Conservation (phyloP, 257 asterid genomes). For the Solanum megistacrolobum region DNA sequence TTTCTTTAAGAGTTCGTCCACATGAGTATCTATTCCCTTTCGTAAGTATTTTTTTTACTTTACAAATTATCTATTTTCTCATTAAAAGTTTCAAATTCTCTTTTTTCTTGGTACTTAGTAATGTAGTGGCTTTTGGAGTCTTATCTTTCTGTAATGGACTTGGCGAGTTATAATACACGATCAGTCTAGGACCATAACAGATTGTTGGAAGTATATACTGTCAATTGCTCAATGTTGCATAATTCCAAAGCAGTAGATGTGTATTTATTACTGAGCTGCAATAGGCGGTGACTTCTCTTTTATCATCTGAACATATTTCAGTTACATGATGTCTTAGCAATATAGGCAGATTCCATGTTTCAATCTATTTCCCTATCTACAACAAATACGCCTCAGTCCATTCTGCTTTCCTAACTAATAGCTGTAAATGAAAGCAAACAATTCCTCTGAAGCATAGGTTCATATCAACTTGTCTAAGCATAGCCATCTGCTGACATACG, state of each 20-base stretch:
- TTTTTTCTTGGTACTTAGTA: not conserved
- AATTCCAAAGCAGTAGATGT: not conserved
- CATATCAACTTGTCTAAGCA: not conserved
- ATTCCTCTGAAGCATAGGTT: not conserved
- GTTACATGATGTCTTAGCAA: not conserved
- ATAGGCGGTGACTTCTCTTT: not conserved
- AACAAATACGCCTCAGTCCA: not conserved
- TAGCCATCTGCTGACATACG: not conserved
- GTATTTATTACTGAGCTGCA: not conserved
- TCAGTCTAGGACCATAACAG: not conserved
- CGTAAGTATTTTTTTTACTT: slow-evolving; percentile 48
- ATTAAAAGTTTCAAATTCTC: not conserved
- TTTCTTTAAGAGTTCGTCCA: slow-evolving; percentile 77
- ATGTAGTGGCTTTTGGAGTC: not conserved
- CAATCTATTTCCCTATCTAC: not conserved
- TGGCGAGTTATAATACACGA: not conserved
- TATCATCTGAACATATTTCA: not conserved
- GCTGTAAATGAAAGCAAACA: not conserved
- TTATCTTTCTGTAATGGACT: not conserved
- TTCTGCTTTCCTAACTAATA: not conserved
- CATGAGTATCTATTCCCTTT: slow-evolving; percentile 84
- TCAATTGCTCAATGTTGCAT: not conserved
- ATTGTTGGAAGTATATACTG: not conserved
- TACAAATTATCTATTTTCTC: not conserved
- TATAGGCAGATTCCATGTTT: not conserved